Percentiles rank a stretch among this genome's conserved stretches.
Evolutionary conservation across 1,284 basidiomycete species (phyloP).

Genomic region (Ganoderma lucidum): DNA sequence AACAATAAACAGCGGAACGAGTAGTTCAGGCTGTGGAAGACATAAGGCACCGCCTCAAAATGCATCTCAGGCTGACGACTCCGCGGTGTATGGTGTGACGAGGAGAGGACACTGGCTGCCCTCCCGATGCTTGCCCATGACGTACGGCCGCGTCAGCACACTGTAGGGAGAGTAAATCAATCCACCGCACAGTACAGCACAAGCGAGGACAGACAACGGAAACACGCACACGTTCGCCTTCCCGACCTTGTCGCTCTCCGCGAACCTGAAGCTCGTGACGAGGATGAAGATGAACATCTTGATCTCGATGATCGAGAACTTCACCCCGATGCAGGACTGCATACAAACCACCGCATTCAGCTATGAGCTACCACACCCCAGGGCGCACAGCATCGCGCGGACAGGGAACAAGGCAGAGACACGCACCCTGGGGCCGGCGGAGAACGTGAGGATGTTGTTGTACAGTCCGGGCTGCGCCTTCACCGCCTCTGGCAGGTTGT

Average conservation of each 20-base stretch:
- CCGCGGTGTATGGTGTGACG: constrained; percentile 48
- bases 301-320: constrained; percentile 82
- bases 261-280: constrained; percentile 71
- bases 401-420: constrained; percentile 17
- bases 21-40: neutral
- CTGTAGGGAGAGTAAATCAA: constrained; percentile 45
- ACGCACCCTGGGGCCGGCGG: constrained; percentile 75
- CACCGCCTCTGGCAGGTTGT: constrained; percentile 71
- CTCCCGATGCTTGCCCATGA: constrained; percentile 62
- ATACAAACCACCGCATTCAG: neutral
- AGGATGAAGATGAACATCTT: constrained; percentile 79
- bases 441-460: constrained; percentile 76
- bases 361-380: neutral
- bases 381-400: neutral
- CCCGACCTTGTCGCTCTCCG: constrained; percentile 61
- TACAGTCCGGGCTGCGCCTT: constrained; percentile 71
- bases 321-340: constrained; percentile 81
- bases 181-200: neutral
- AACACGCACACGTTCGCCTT: constrained; percentile 71
- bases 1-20: neutral
- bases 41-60: neutral
- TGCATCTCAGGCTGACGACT: constrained; percentile 7
- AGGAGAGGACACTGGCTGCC: constrained; percentile 76
- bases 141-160: constrained; percentile 76
- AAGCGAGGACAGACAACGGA: neutral